Evolutionary conservation across 1,284 basidiomycete genomes (phyloP), one percentile per base, ranked within the genome.

Genomic region (Cryptococcus amylolentus): DNA sequence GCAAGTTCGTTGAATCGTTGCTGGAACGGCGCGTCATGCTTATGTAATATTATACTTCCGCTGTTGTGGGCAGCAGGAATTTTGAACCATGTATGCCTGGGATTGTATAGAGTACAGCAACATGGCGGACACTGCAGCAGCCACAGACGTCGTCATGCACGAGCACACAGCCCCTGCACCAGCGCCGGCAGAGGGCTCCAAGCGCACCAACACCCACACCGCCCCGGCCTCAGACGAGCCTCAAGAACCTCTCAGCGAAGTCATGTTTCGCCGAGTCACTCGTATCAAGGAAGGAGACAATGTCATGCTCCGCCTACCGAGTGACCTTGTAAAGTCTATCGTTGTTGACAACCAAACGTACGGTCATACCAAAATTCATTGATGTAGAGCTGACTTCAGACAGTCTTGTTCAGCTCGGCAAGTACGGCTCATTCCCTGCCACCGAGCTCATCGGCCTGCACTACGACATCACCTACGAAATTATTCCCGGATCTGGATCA

Each of bases 391-490:
- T 63, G 49, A 60, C 27, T 7, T 51, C 9, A 16, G 7, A 20
- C 55, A 78, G 77, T 9, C 65, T 72, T 3, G 60, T 80, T 18
- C 70, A 76, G 42, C 63, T 80, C 7, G 80, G 80, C 49, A 80
- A 80, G 64, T 78, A 74, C 54, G 80, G 80, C 23, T 63, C 76
- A 0, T 80, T 81, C 68, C 77, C 78, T 4, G 66, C 73, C 1
- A 60, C 63, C 2, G 66, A 78, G 49, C 71, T 81, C 2, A 56
- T 80, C 4, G 78, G 76, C 4, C 63, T 71, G 28, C 75, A 73
- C 18, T 81, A 80, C 62, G 79, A 80, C 45, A 75, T 80, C 49
- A 79, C 79, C 0, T 81, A 79, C 64, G 78, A 80, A 57, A 73
- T 81, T 35, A 54, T 69, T 4, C 58, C 64, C 16, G 50, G 14